Conservation (phyloP, 495 filamentous ascomycete species). For the Lentithecium fluviatile region DNA sequence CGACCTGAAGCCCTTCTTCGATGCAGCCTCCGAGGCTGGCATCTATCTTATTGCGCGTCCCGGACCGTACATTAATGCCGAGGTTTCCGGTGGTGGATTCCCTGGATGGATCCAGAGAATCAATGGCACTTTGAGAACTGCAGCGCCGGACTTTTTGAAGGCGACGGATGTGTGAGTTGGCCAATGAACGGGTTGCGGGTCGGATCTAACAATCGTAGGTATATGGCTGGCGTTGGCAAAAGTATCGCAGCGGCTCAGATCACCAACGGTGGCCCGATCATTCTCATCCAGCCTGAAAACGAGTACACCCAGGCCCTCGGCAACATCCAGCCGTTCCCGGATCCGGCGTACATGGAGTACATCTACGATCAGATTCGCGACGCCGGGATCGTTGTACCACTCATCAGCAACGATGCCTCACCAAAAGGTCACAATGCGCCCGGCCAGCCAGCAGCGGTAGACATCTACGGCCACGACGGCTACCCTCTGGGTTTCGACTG, state of each 20-base stretch:
- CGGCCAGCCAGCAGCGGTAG: conserved; percentile 63
- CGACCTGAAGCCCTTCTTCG: conserved; percentile 67
- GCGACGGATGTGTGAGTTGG: conserved; percentile 59
- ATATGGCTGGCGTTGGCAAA: conserved; percentile 45
- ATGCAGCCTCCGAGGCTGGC: conserved; percentile 64
- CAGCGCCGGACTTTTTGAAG: conserved; percentile 59
- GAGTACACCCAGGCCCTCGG: conserved; percentile 60
- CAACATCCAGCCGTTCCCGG: conserved; percentile 31
- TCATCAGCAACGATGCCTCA: conserved; percentile 72
- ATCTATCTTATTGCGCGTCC: conserved; percentile 74
- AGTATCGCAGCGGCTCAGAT: conserved; percentile 74
- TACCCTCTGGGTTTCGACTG: conserved; percentile 61
- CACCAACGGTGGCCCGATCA: conserved; percentile 74
- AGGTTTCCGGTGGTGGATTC: conserved; percentile 62
- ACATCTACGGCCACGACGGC: conserved; percentile 76
- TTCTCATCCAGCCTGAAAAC: conserved; percentile 77
- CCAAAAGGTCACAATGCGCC: conserved; percentile 63
- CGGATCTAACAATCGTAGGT: conserved; percentile 44
- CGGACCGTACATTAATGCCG: conserved; percentile 70
- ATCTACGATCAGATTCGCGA: conserved; percentile 66
- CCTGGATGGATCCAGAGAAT: conserved; percentile 67
- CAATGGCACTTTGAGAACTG: conserved; percentile 59
- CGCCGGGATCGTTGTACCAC: conserved; percentile 69
- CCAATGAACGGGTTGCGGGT: neutral
- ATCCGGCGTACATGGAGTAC: conserved; percentile 66